Evolutionary conservation across 2,329 filamentous ascomycete species (phyloP), one percentile per base, ranked within the genome.

Genomic region (Aspergillus glaucus): DNA sequence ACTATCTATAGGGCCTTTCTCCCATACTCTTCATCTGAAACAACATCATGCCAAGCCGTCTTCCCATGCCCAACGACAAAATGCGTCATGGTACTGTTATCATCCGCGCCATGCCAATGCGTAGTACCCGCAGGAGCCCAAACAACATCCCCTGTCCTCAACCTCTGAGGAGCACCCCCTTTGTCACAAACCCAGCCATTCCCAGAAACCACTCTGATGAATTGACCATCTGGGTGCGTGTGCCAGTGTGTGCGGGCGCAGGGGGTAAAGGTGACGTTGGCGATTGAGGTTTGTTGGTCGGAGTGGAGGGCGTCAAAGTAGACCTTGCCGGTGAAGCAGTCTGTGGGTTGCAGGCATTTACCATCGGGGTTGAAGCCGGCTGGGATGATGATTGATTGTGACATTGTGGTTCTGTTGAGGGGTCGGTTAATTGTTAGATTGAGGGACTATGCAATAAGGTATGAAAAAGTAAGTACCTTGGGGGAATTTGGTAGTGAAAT

Each of bases 101-200:
- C 66, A 37, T 69, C 72, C 2, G 68, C 72, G 3, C 71, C 71
- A 55, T 75, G 72, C 72, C 73, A 75, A 53, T 75, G 73, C 41
- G 60, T 68, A 40, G 70, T 73, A 2, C 71, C 70, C 0, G 68
- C 58, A 6, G 68, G 64, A 21, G 63, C 61, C 63, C 69, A 71
- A 19, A 74, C 62, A 0, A 72, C 59, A 57, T 75, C 73, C 0
- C 73, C 73, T 0, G 66, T 65, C 43, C 63, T 60, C 47, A 75
- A 55, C 14, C 61, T 54, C 45, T 60, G 53, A 3, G 70, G 68
- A 44, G 59, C 55, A 19, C 63, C 62, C 1, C 71, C 72, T 34
- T 66, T 66, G 19, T 73, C 70, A 50, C 73, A 75, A 19, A 75
- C 62, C 62, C 73, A 68, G 6, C 71, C 72, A 6, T 59, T 60